Evolutionary conservation across 495 filamentous ascomycete genomes (phyloP), one percentile per base, ranked within the genome.

Genomic region (Hyaloscypha hepaticicola): DNA sequence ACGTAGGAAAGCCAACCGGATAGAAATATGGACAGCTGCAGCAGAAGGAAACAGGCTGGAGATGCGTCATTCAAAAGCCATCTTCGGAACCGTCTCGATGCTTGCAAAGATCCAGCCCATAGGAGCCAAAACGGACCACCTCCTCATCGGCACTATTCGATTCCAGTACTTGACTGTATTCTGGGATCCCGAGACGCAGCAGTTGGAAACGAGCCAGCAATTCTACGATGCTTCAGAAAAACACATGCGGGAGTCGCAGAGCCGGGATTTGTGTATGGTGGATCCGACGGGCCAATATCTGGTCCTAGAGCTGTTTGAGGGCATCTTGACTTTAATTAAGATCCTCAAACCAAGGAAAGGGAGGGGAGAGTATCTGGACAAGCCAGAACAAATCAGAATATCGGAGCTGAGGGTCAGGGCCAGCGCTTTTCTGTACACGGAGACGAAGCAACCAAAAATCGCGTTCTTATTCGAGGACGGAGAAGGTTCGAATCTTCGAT

Each of bases 131-230:
- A 93, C 88, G 9, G 93, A 97, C 67, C 86, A 98, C 68, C 85
- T 99, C 68, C 96, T 99, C 73, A 82, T 99, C 65, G 94, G 91
- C 33, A 97, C 95, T 12, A 89, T 96, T 71, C 87, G 90, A 60
- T 90, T 88, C 69, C 87, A 89, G 63, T 97, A 96, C 76, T 96
- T 97, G 72, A 95, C 91, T 6, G 75, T 96, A 19, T 85, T 81
- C 0, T 99, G 95, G 95, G 88, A 97, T 75, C 64, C 79, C 14
- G 70, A 82, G 9, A 80, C 73, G n/a, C 77, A 79, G 25, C 78
- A 82, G 64, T 76, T 96, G 1, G 82, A 83, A 29, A 96, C 91
- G 19, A 80, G 89, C 45, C 84, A 90, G 62, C 82, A 76, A 27
- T 90, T 86, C 67, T 83, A 87, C 58, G 90, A 96, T 69, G 78